Evolutionary conservation across 2,329 filamentous ascomycete genomes (phyloP).

Genomic region (Fusarium aywerte): DNA sequence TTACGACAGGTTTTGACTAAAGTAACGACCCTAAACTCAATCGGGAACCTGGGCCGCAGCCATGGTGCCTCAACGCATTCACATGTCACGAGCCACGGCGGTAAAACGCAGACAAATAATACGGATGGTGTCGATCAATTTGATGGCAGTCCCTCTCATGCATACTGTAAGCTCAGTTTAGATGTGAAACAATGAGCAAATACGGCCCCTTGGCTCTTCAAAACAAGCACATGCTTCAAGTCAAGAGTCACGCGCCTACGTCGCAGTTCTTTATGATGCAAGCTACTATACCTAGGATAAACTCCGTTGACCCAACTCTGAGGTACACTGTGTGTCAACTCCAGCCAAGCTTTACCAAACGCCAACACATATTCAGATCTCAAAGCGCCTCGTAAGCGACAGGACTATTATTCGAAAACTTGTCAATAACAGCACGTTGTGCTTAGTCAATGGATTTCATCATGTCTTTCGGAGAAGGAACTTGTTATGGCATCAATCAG

Average conservation of each 20-base stretch:
- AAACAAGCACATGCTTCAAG: slow-evolving; percentile 27
- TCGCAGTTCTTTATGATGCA: slow-evolving; percentile 11
- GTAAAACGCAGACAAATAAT: not conserved
- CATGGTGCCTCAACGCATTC: slow-evolving; percentile 23
- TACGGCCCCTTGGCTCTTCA: slow-evolving; percentile 2
- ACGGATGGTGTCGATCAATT: slow-evolving; percentile 25
- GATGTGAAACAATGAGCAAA: slow-evolving; percentile 1
- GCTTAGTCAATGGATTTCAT: slow-evolving; percentile 4
- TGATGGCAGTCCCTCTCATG: slow-evolving; percentile 19
- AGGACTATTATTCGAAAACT: not conserved
- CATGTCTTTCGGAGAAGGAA: slow-evolving; percentile 31
- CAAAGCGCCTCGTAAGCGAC: not conserved
- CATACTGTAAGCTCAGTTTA: slow-evolving; percentile 19
- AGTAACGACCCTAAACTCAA: slow-evolving; percentile 34
- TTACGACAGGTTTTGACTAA: slow-evolving; percentile 20
- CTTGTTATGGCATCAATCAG: slow-evolving; percentile 40
- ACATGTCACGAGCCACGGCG: slow-evolving; percentile 32
- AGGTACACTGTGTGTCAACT: not conserved
- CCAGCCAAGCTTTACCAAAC: not conserved
- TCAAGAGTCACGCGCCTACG: slow-evolving; percentile 25
- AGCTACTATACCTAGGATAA: not conserved
- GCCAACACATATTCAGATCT: not conserved
- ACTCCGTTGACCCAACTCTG: slow-evolving; percentile 2
- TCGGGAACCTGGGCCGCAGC: slow-evolving; percentile 36
- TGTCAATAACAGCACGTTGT: not conserved